These are phyloP conservation scores for Metschnikowia cerradonensis DNA, from an alignment of 805 yeast genomes.

Conservation along the genomic window DNA sequence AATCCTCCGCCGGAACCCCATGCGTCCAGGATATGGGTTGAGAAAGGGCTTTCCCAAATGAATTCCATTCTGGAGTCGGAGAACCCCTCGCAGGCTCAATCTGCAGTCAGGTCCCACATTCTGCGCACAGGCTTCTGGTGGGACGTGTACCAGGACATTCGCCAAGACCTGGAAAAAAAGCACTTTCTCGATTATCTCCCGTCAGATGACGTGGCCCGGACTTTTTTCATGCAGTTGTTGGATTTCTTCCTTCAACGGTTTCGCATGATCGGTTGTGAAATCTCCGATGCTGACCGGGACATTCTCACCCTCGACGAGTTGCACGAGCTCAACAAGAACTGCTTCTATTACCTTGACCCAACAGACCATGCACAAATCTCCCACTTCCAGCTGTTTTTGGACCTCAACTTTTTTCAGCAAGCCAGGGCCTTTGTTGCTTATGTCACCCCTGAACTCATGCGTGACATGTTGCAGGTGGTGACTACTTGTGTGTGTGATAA, in stretches of 20 bases:
- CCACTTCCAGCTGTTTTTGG: constrained; percentile 5
- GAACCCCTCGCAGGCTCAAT: neutral
- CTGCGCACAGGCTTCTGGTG: constrained; percentile 10
- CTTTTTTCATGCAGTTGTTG: constrained; percentile 8
- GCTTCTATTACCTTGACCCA: constrained; percentile 6
- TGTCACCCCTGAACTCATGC: constrained; percentile 4
- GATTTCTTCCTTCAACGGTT: constrained; percentile 11
- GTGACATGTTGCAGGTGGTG: constrained; percentile 8
- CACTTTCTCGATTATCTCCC: constrained; percentile 11
- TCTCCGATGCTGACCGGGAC: constrained; percentile 2
- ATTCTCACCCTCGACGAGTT: constrained; percentile 7
- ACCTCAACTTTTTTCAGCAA: constrained; percentile 2
- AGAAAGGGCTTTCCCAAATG: neutral
- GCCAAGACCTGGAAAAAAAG: constrained; percentile 1
- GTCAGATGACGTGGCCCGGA: constrained; percentile 5
- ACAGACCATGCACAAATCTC: constrained; percentile 6
- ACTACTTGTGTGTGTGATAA: constrained; percentile 9
- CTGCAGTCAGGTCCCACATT: neutral
- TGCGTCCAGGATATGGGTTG: neutral
- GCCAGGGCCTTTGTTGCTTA: constrained; percentile 1
- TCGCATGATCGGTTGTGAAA: constrained; percentile 8
- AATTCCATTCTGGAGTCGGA: neutral
- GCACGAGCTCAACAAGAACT: constrained; percentile 9
- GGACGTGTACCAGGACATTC: constrained; percentile 16
- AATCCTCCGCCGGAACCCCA: neutral